phyloP scores from a whole-genome alignment of 306 rosid species.

The Prunus mira region DNA sequence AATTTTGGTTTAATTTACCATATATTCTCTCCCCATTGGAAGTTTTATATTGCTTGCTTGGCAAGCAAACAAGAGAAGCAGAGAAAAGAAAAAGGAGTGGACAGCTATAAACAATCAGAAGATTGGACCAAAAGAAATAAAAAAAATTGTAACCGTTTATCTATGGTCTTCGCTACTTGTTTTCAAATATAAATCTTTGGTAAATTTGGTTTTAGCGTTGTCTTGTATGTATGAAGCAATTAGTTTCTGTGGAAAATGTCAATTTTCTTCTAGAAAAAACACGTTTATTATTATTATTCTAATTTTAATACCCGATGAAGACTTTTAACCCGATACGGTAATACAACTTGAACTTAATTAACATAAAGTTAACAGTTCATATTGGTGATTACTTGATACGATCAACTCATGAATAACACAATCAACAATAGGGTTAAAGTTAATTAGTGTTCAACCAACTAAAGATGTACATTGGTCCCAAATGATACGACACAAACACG shows the following conservation, averaged over 20 bases:
- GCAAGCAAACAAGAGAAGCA: background rate
- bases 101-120: background rate
- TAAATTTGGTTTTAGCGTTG: conserved; percentile 11
- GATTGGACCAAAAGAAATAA: background rate
- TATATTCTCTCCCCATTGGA: no score
- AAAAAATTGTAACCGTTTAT: background rate
- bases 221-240: background rate
- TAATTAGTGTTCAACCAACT: no score
- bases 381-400: no score
- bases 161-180: background rate
- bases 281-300: no score
- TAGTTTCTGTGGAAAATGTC: background rate
- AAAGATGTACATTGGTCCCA: background rate
- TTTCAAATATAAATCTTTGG: background rate
- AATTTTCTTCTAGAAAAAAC: no score
- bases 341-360: no score
- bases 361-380: no score
- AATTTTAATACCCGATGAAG: no score
- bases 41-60: background rate
- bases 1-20: background rate
- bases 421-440: no score
- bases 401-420: no score
- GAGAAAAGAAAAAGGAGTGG: background rate
- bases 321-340: no score
- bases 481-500: background rate